Base-by-base conservation (phyloP, 352 stramenopile genomes). In the Globisporangium carolinianum region DNA sequence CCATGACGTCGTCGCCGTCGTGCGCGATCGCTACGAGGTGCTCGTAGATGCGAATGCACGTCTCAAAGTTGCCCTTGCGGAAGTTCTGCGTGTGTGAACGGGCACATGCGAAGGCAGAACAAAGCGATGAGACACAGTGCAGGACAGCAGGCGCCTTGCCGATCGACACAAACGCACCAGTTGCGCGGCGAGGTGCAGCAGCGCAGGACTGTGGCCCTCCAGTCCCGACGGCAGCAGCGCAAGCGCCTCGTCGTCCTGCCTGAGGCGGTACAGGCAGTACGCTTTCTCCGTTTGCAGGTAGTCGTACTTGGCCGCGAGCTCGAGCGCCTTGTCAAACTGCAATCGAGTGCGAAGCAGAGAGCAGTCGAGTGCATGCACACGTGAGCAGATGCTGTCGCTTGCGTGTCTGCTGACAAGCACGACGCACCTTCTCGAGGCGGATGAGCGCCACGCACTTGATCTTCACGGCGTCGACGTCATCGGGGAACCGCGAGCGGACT, bases 371-470 rank as follows among this genome's bases (percentile, higher is more conserved):
- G 5, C 10, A 17, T 35, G 14, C 4, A 17, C 15, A 5, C 5
- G 15, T 49, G 7, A 35, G n/a, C n/a, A 12, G 24, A 24, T 24
- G 24, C 24, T 24, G 24, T 24, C 24, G 1, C 24, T 24, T 24
- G 24, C 24, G 24, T 2, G 10, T 47, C 42, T 47, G 10, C 42
- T 17, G 38, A 43, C 38, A 43, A 46, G 41, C 15, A 10, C 10
- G 10, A 47, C 58, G 8, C 51, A 89, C 83, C 71, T 94, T 92
- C 52, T 88, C 77, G 47, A 88, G 56, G 35, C 77, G 82, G 53
- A 94, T 91, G 45, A 93, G 79, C 58, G 84, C 79, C 41, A 92
- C 65, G 55, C 77, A 89, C 69, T 94, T 90, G 67, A 86, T 82
- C 58, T 87, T 86, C 14, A 92, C 71, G n/a, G 82, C 79, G 58